Evolutionary conservation across 1,284 basidiomycete species (phyloP).

Genomic region (Heterobasidion annosum): DNA sequence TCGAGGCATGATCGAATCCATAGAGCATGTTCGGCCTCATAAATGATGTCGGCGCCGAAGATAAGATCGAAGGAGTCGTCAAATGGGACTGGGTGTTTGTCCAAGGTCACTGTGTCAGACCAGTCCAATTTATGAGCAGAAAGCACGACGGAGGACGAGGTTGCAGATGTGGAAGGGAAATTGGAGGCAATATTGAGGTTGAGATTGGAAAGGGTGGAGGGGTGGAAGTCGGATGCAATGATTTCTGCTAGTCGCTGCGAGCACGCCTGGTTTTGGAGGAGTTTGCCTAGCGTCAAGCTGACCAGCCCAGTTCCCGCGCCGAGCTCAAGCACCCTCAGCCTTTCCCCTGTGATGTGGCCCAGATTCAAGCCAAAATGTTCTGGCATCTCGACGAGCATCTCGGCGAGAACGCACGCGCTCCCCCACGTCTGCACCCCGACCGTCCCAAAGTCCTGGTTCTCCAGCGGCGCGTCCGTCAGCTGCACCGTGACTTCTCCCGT

Average conservation of each 20-base stretch:
- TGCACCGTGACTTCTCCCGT: constrained; percentile 27
- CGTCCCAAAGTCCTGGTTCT: constrained; percentile 64
- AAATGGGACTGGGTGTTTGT: constrained; percentile 32
- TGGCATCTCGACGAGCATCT: constrained; percentile 63
- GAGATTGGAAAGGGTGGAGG: constrained; percentile 69
- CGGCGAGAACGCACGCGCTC: constrained; percentile 73
- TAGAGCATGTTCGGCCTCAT: constrained; percentile 56
- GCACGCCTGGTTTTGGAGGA: constrained; percentile 24
- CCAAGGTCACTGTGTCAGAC: constrained; percentile 36
- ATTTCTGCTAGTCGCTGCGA: constrained; percentile 20
- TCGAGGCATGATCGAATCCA: constrained; percentile 59
- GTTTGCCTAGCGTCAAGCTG: constrained; percentile 53
- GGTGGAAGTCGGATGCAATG: constrained; percentile 75
- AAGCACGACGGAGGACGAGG: constrained; percentile 15
- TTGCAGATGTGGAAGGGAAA: constrained; percentile 22
- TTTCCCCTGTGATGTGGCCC: not conserved
- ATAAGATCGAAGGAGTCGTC: constrained; percentile 60
- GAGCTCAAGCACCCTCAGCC: constrained; percentile 65
- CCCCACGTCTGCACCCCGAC: constrained; percentile 94
- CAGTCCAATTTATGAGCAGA: constrained; percentile 51
- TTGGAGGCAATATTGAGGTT: constrained; percentile 58
- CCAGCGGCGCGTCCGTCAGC: constrained; percentile 67
- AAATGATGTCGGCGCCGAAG: constrained; percentile 71
- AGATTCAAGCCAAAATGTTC: constrained; percentile 35
- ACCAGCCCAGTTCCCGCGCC: constrained; percentile 86